Percentiles rank a stretch among this genome's conserved stretches.
Evolutionary conservation across 352 stramenopile species (phyloP).

Genomic region (Elongisporangium undulatum): DNA sequence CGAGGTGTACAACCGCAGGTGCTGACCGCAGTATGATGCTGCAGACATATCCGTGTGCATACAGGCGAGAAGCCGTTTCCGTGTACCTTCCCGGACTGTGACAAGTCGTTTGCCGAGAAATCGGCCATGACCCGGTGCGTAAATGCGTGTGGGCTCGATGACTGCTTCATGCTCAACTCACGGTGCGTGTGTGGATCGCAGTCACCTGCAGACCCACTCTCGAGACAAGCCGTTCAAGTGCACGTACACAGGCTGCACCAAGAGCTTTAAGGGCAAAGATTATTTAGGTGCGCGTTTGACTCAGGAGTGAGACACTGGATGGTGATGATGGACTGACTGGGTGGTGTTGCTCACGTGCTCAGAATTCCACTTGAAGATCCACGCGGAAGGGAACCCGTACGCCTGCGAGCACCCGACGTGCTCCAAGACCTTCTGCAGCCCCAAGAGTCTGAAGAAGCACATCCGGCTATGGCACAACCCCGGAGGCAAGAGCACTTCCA

Average conservation of each 20-base stretch:
- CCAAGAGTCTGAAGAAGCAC: constrained; percentile 83
- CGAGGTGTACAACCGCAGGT: background rate
- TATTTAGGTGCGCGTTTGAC: constrained; percentile 42
- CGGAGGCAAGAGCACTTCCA: constrained; percentile 76
- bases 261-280: constrained; percentile 87
- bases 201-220: constrained; percentile 83
- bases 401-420: constrained; percentile 75
- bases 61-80: constrained; percentile 86
- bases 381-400: constrained; percentile 76
- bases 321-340: background rate
- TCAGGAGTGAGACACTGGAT: background rate
- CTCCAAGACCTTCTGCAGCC: constrained; percentile 82
- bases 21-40: background rate
- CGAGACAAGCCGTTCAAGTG: constrained; percentile 85
- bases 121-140: constrained; percentile 77
- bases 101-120: constrained; percentile 89
- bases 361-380: constrained; percentile 85
- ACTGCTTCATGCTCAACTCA: background rate
- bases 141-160: background rate
- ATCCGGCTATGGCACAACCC: constrained; percentile 81
- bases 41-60: constrained; percentile 83
- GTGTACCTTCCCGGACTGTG: constrained; percentile 75
- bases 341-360: background rate
- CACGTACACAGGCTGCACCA: constrained; percentile 78
- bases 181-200: constrained; percentile 16